Evolutionary conservation across 1,284 basidiomycete species (phyloP).

Genomic region (Kwoniella shivajii): DNA sequence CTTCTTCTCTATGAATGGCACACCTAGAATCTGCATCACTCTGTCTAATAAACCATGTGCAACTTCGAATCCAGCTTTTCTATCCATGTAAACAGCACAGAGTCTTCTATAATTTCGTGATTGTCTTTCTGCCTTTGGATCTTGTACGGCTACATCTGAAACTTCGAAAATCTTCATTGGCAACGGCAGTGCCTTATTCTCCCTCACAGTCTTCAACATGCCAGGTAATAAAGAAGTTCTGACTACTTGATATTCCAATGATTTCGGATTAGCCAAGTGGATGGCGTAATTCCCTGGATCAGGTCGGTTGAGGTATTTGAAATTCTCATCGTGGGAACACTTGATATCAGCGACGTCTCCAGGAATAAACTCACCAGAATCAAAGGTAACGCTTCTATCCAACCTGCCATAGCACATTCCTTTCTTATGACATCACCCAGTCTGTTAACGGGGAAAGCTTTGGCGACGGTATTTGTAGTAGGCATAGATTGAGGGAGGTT

Average conservation of each 20-base stretch:
- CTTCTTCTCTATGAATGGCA: slow-evolving; percentile 70
- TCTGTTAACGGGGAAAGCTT: slow-evolving; percentile 87
- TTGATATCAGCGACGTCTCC: slow-evolving; percentile 41
- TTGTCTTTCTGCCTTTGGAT: slow-evolving; percentile 74
- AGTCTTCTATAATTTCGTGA: slow-evolving; percentile 84
- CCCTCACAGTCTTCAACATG: slow-evolving; percentile 92
- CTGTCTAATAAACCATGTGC: slow-evolving; percentile 93
- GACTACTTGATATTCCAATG: slow-evolving; percentile 96
- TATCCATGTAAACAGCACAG: slow-evolving; percentile 92
- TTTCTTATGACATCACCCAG: slow-evolving; percentile 82
- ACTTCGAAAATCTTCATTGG: slow-evolving; percentile 94
- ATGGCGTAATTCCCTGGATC: slow-evolving; percentile 83
- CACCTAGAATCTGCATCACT: slow-evolving; percentile 90
- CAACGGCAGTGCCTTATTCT: slow-evolving; percentile 91
- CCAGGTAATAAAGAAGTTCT: slow-evolving; percentile 93
- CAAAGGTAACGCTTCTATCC: slow-evolving; percentile 92
- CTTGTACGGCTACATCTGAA: slow-evolving; percentile 91
- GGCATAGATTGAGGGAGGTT: slow-evolving; percentile 92
- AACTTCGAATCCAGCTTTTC: slow-evolving; percentile 94
- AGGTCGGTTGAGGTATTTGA: slow-evolving; percentile 81
- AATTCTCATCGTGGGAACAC: slow-evolving; percentile 99
- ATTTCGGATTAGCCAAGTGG: slow-evolving; percentile 94
- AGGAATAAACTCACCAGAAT: slow-evolving; percentile 68
- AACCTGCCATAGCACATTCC: slow-evolving; percentile 93
- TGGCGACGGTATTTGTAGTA: slow-evolving; percentile 90